Conservation (phyloP, 805 yeast species). For the Soucietia sequanensis region DNA sequence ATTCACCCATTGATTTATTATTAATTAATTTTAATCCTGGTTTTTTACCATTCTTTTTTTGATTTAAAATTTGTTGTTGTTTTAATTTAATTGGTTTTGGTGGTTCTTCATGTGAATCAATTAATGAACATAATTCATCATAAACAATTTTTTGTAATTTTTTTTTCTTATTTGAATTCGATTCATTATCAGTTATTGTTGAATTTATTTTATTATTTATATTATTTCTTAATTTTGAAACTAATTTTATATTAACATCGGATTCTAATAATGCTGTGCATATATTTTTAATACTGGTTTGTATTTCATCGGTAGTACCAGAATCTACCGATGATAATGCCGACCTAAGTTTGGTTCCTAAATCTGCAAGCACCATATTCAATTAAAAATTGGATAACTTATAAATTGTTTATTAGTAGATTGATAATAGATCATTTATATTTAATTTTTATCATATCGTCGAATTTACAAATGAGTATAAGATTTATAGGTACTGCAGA, state of each 20-base stretch:
- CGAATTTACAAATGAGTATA: neutral
- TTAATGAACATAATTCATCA: constrained; percentile 85
- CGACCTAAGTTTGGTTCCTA: constrained; percentile 42
- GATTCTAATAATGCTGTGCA: constrained; percentile 88
- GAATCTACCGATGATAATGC: constrained; percentile 42
- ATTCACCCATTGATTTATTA: constrained; percentile 12
- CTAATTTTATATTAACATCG: constrained; percentile 90
- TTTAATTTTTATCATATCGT: neutral
- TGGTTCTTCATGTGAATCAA: constrained; percentile 63
- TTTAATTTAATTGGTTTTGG: constrained; percentile 83
- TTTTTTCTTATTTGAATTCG: constrained; percentile 68
- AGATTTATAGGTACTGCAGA: no score
- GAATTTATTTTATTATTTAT: constrained; percentile 47
- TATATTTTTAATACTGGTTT: constrained; percentile 73
- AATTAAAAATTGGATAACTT: neutral
- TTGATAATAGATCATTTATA: no score
- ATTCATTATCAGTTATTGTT: constrained; percentile 50
- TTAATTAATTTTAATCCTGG: constrained; percentile 14
- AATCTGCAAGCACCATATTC: constrained; percentile 46
- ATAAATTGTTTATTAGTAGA: neutral
- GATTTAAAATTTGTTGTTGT: constrained; percentile 10
- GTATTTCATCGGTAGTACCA: constrained; percentile 39
- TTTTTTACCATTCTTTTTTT: constrained; percentile 28
- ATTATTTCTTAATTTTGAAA: constrained; percentile 70
- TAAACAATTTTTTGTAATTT: constrained; percentile 88